Conservation (phyloP, 768 basidiomycete species). For the Macrocybe gigantea region DNA sequence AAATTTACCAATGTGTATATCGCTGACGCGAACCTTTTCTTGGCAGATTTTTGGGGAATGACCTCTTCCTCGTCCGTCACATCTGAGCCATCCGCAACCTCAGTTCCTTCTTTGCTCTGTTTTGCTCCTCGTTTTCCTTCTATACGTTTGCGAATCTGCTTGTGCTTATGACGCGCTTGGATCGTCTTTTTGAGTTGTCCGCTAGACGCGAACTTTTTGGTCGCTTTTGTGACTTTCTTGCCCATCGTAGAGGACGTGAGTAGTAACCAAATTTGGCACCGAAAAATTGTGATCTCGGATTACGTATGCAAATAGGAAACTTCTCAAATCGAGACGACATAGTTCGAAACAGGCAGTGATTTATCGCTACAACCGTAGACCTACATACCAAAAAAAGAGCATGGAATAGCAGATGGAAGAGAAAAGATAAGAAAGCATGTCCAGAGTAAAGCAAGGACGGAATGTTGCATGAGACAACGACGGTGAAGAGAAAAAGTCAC, state of each 20-base stretch:
- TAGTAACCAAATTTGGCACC: not conserved
- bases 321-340: too few species aligned
- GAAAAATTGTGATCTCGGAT: slow-evolving; percentile 9
- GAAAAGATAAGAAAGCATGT: not conserved
- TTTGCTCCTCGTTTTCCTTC: slow-evolving; percentile 51
- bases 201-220: slow-evolving; percentile 82
- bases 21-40: slow-evolving; percentile 1
- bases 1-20: too few species aligned
- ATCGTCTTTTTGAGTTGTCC: slow-evolving; percentile 88
- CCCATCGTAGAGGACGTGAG: slow-evolving; percentile 24
- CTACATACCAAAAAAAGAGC: not conserved
- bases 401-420: not conserved
- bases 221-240: slow-evolving; percentile 69
- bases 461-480: not conserved
- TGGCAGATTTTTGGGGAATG: slow-evolving; percentile 10
- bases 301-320: slow-evolving; percentile 3
- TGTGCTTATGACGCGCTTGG: slow-evolving; percentile 73
- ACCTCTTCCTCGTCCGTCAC: slow-evolving; percentile 29
- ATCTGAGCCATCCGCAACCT: slow-evolving; percentile 22
- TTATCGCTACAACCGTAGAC: too few species aligned
- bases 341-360: too few species aligned
- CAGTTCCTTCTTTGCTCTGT: slow-evolving; percentile 19
- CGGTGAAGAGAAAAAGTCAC: not conserved
- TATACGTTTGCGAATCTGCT: slow-evolving; percentile 67
- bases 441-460: not conserved